Evolutionary conservation across 2,329 filamentous ascomycete species (phyloP).

Genomic region (Bipolaris sorokiniana): DNA sequence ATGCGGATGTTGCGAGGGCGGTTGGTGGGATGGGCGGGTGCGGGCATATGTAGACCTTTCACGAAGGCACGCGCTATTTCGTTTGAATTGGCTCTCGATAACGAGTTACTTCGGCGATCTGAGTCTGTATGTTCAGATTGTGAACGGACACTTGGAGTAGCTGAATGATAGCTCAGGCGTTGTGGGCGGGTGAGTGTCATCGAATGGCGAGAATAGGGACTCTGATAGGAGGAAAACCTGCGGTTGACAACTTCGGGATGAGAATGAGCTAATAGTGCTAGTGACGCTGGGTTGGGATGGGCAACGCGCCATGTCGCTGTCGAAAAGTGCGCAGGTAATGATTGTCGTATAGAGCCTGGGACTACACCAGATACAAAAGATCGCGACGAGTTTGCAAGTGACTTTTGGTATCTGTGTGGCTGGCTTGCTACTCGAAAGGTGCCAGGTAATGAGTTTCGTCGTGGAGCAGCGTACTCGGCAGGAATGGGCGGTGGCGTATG

Average conservation of each 20-base stretch:
- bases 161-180: constrained; percentile 35
- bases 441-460: constrained; percentile 21
- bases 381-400: constrained; percentile 26
- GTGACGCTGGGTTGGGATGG: constrained; percentile 32
- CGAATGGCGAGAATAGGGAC: constrained; percentile 34
- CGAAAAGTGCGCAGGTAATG: constrained; percentile 36
- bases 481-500: constrained; percentile 39
- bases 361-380: constrained; percentile 24
- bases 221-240: constrained; percentile 28
- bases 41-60: constrained; percentile 28
- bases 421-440: constrained; percentile 19
- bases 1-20: constrained; percentile 16
- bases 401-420: constrained; percentile 19
- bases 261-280: constrained; percentile 28
- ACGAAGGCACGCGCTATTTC: constrained; percentile 36
- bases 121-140: constrained; percentile 27
- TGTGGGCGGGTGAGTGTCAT: constrained; percentile 40
- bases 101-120: constrained; percentile 17
- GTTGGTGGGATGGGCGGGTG: constrained; percentile 7
- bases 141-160: constrained; percentile 30
- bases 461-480: constrained; percentile 23
- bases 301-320: constrained; percentile 43
- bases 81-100: constrained; percentile 14
- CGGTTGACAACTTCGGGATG: constrained; percentile 24
- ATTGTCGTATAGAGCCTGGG: constrained; percentile 32